phyloP scores from a whole-genome alignment of 2,329 filamentous ascomycete species.

The Penicillium paneum region DNA sequence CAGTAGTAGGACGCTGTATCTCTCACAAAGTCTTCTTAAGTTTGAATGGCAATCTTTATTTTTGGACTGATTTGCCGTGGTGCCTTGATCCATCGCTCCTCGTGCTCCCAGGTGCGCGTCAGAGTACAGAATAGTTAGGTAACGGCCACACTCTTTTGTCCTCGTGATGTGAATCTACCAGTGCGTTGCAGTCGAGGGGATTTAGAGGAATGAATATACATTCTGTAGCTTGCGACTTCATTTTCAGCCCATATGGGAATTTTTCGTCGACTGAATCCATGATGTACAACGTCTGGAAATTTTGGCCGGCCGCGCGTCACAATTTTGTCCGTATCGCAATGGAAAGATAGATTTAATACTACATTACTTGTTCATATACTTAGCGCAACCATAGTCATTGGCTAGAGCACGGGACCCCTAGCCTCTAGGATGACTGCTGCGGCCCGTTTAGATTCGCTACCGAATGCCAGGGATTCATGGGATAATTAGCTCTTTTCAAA shows the following conservation, averaged over 20 bases:
- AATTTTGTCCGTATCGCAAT: conserved; percentile 15
- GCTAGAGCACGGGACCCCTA: background rate
- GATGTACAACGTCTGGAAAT: conserved; percentile 12
- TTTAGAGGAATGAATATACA: background rate
- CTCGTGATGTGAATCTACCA: background rate
- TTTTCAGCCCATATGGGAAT: conserved; percentile 15
- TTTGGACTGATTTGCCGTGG: conserved; percentile 11
- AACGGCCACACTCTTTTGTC: conserved; percentile 1
- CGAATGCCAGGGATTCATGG: background rate
- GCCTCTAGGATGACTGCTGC: conserved; percentile 14
- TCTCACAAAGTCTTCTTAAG: conserved; percentile 2
- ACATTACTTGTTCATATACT: background rate
- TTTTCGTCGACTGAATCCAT: conserved; percentile 5
- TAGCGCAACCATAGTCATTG: background rate
- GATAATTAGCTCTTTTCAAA: background rate
- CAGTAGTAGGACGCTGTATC: background rate
- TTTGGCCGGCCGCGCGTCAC: conserved; percentile 22
- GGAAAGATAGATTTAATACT: background rate
- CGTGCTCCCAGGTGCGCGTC: conserved; percentile 8
- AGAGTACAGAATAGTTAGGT: conserved; percentile 15
- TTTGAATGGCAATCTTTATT: conserved; percentile 11
- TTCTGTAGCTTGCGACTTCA: conserved; percentile 5
- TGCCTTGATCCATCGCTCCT: conserved; percentile 16
- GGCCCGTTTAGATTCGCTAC: conserved; percentile 7
- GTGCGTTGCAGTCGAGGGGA: background rate